Evolutionary conservation across 2,329 filamentous ascomycete species (phyloP), one percentile per base, ranked within the genome.

Genomic region (Leptodontidium sp.): DNA sequence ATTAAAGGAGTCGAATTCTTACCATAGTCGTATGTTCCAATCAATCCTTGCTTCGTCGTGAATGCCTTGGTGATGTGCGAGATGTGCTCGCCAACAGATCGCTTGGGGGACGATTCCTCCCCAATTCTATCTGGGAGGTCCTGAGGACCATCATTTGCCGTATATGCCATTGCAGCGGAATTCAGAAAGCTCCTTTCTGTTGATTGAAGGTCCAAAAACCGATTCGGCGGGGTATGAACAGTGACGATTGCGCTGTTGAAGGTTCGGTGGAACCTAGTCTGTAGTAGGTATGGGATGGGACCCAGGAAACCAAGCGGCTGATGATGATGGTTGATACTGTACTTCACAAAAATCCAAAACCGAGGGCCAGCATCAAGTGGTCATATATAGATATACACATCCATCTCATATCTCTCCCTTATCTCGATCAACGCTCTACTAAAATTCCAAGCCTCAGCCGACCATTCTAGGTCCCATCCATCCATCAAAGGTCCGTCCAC

Each of bases 21-120:
- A 76, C 74, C 92, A 85, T 98, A 98, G 84, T 98, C 92, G 80
- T 98, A 98, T 75, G 89, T 85, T 71, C 94, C 94, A 66, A 98
- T 80, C 32, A 97, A 85, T 14, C 94, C 94, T 84, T 83, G 82
- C 78, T 81, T 86, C 14, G 84, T 85, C 0, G 84, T 85, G 70
- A 85, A 83, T 3, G 83, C 81, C 68, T 80, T 83, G 0, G 76
- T 74, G 59, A 82, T 68, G n/a, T 80, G 78, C 65, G 80, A 77
- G 43, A 78, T 71, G 64, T 80, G 81, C 26, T 83, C 80, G 49
- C 78, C 77, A 70, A 82, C 80, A 24, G 79, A 80, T 57, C 79
- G 78, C 74, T 81, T 82, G 0, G 78, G 81, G 17, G 73, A 72
- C 8, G 76, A 77, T 62, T 82, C 80, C 7, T 82, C 81, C 12